Evolutionary conservation across 169 alveolate species (phyloP), one percentile per base, ranked within the genome.

Genomic region (Plasmodium ovale): DNA sequence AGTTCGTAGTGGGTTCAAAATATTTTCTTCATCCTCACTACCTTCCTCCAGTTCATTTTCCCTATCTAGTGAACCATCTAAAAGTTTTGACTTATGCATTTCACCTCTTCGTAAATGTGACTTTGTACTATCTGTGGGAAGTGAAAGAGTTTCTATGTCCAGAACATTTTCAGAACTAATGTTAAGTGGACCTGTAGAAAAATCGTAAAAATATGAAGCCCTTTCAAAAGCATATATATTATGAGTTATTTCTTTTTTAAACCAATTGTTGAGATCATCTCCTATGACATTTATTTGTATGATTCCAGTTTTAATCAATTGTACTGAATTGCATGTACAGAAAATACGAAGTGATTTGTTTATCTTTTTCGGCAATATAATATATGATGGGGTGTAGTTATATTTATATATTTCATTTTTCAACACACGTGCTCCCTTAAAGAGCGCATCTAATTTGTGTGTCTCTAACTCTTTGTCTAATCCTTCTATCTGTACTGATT

Each of bases 311-410:
- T 64, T 65, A 1, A 82, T 67, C 2, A 16, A 19, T 21, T 64
- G 64, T 35, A 82, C 31, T 0, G 90, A 82, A 53, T 82, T 82
- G 14, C 90, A 82, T 10, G 51, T 49, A 39, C 90, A 82, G 21
- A 82, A 82, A 1, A 82, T 65, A 51, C 29, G 51, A 10, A 51
- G 58, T 16, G 90, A 82, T 82, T 82, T 82, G 10, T 51, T 19
- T 0, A 82, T 65, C 10, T 33, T 82, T 44, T 67, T 82, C 1
- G 90, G 90, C 3, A 82, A 37, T 14, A 82, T 82, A 29, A 82
- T 65, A 49, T 82, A 82, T 16, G 90, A 35, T 5, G 90, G 90
- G 54, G 90, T 82, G n/a, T 23, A 64, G 27, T 82, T 82, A 65
- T 65, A 37, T 0, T 64, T 49, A 33, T 65, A 82, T 23, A 65